Evolutionary conservation across 331 rosid species (phyloP).

Genomic region (Erythrophleum ivorense): DNA sequence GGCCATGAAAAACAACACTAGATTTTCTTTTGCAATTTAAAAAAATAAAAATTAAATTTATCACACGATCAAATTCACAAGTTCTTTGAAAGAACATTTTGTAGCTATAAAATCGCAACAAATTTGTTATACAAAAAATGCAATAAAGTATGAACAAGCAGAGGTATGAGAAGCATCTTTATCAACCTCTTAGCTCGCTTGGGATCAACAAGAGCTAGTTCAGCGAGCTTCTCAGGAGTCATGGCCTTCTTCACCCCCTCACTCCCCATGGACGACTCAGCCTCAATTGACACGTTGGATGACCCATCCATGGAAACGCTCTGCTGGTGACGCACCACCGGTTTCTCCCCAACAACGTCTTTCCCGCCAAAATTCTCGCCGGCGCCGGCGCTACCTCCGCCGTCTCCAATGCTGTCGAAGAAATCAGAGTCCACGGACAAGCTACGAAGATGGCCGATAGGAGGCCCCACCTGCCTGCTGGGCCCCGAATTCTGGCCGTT

Average conservation of each 20-base stretch:
- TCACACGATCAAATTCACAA: too few species aligned
- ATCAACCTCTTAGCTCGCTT: slow-evolving; percentile 84
- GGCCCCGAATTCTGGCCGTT: slow-evolving; percentile 45
- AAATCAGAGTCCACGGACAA: slow-evolving; percentile 86
- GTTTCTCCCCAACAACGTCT: slow-evolving; percentile 9
- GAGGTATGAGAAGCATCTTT: not conserved
- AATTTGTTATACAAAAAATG: not conserved
- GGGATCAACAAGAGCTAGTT: slow-evolving; percentile 88
- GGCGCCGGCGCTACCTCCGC: slow-evolving; percentile 5
- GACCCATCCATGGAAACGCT: slow-evolving; percentile 77
- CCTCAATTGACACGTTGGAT: slow-evolving; percentile 55
- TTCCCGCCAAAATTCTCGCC: slow-evolving; percentile 42
- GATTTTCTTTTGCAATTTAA: too few species aligned
- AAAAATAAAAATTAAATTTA: too few species aligned
- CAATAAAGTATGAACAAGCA: not conserved
- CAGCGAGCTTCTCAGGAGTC: slow-evolving; percentile 84
- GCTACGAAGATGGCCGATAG: slow-evolving; percentile 59
- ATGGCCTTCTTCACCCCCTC: slow-evolving; percentile 72
- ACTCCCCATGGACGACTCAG: slow-evolving; percentile 43
- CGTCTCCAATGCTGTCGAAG: slow-evolving; percentile 58
- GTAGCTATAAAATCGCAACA: not conserved
- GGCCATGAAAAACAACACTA: not conserved
- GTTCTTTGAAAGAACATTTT: not conserved
- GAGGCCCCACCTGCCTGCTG: not conserved
- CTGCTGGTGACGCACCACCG: slow-evolving; percentile 57